phyloP scores from a whole-genome alignment of 2,329 filamentous ascomycete genomes.

The Fusarium lyarnte region DNA sequence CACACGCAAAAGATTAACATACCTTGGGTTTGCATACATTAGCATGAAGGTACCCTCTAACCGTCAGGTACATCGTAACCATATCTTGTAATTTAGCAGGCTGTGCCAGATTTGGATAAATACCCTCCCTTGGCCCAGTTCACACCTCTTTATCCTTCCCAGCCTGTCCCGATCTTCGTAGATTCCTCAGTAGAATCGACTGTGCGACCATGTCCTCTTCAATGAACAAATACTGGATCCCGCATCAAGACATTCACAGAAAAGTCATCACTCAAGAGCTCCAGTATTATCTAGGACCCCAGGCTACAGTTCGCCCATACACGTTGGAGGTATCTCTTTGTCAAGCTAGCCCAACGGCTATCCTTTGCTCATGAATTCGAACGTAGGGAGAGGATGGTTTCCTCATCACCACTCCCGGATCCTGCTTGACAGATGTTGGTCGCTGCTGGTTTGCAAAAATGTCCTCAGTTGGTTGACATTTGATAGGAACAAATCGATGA shows the following conservation, averaged over 20 bases:
- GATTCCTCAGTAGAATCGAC: constrained; percentile 18
- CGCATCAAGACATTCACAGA: constrained; percentile 67
- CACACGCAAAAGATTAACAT: constrained; percentile 39
- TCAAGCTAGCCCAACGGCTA: constrained; percentile 16
- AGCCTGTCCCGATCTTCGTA: constrained; percentile 21
- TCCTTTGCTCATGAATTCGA: constrained; percentile 39
- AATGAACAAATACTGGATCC: constrained; percentile 70
- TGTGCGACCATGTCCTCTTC: constrained; percentile 41
- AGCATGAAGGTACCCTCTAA: constrained; percentile 36
- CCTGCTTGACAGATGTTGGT: constrained; percentile 68
- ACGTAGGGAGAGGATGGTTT: constrained; percentile 68
- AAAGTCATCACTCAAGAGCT: constrained; percentile 68
- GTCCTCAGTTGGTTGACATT: constrained; percentile 31
- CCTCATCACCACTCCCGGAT: constrained; percentile 66
- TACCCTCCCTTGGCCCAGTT: constrained; percentile 36
- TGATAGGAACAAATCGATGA: constrained; percentile 70
- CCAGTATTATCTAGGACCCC: constrained; percentile 66
- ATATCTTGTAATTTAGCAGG: constrained; percentile 25
- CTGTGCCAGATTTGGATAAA: constrained; percentile 39
- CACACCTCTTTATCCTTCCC: constrained; percentile 13
- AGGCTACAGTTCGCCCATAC: constrained; percentile 66
- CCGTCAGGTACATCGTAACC: constrained; percentile 35
- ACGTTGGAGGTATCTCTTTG: constrained; percentile 61
- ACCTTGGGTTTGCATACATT: constrained; percentile 41
- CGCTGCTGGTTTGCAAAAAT: neutral